Conservation (phyloP, 169 alveolate species). For the Perkinsus chesapeaki region DNA sequence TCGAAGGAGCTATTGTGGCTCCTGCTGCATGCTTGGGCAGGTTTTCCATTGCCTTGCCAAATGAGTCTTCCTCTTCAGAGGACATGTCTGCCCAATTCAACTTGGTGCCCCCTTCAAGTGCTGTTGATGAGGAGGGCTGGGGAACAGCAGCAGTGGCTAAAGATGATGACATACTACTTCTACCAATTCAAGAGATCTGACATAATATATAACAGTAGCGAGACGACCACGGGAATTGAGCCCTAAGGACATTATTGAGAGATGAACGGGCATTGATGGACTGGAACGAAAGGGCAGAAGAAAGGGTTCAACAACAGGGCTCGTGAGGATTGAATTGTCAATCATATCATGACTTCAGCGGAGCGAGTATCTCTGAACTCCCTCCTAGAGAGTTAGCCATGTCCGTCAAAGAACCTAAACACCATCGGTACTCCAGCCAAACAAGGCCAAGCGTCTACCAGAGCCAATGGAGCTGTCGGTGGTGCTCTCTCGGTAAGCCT, state of each 20-base stretch:
- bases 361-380: not conserved
- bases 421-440: no score
- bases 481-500: not conserved
- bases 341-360: not conserved
- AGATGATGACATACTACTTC: not conserved
- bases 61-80: not conserved
- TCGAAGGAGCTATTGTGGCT: not conserved
- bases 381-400: not conserved
- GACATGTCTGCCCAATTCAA: not conserved
- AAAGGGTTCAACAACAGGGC: not conserved
- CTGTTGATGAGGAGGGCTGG: not conserved
- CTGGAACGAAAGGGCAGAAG: not conserved
- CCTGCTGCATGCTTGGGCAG: not conserved
- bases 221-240: no score
- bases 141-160: not conserved
- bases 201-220: no score
- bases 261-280: no score
- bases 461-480: not conserved
- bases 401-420: not conserved
- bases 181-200: not conserved
- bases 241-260: no score
- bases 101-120: not conserved
- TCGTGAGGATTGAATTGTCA: not conserved
- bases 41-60: not conserved
- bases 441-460: not conserved